phyloP scores from a whole-genome alignment of 441 rosid species.

The Euphorbia celastroides region DNA sequence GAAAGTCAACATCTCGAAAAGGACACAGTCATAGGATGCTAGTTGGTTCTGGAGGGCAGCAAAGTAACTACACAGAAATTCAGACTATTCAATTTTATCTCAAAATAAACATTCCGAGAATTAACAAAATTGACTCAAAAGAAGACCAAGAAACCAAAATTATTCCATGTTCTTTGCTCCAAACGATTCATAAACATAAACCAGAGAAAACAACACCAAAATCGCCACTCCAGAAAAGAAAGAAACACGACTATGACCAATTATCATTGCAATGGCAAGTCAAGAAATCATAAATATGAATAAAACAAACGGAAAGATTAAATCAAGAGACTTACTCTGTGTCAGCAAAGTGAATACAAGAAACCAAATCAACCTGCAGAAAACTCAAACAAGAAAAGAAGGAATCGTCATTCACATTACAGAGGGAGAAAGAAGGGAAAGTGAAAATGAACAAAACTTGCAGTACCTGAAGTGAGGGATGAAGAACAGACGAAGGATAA shows the following conservation, averaged over 20 bases:
- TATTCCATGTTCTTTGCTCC: not conserved
- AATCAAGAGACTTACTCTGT: conserved; percentile 50
- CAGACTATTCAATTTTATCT: conserved; percentile 11
- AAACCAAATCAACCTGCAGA: conserved; percentile 83
- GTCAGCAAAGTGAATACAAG: conserved; percentile 91
- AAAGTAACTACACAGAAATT: conserved; percentile 54
- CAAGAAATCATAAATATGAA: not conserved
- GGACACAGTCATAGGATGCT: conserved; percentile 68
- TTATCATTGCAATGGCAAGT: not conserved
- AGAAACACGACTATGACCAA: not conserved
- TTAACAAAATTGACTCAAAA: not conserved
- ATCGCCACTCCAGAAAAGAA: not conserved
- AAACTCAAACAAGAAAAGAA: conserved; percentile 1
- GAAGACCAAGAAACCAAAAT: not conserved
- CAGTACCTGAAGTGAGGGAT: conserved; percentile 70
- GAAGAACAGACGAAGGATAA: conserved; percentile 79
- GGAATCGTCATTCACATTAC: not conserved
- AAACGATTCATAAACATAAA: not conserved
- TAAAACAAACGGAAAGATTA: not conserved
- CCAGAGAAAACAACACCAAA: not conserved
- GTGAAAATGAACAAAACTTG: not conserved
- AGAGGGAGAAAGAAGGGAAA: not conserved
- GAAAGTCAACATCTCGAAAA: conserved; percentile 92
- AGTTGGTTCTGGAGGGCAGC: conserved; percentile 75
- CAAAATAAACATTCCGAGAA: not conserved